phyloP scores from a whole-genome alignment of 208 protist genomes.

The Leishmania guyanensis region DNA sequence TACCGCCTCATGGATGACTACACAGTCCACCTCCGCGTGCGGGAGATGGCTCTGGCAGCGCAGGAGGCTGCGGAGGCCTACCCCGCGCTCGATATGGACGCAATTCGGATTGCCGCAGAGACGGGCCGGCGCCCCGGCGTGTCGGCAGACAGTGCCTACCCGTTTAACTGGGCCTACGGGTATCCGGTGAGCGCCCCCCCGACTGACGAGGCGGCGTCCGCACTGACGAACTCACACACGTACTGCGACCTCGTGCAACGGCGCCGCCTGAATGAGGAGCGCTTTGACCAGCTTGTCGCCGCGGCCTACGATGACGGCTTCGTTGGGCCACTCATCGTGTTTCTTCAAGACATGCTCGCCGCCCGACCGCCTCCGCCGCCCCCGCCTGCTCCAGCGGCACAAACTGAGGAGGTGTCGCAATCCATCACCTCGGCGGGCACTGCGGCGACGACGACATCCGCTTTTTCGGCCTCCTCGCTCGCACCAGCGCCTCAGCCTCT shows the following conservation, averaged over 20 bases:
- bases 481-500: neutral
- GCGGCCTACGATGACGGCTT: slow-evolving; percentile 65
- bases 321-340: slow-evolving; percentile 40
- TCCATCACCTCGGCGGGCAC: neutral
- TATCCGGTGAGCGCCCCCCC: slow-evolving; percentile 30
- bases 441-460: neutral
- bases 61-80: slow-evolving; percentile 29
- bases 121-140: slow-evolving; percentile 24
- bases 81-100: slow-evolving; percentile 23
- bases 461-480: neutral
- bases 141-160: slow-evolving; percentile 27
- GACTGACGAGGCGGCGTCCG: slow-evolving; percentile 15
- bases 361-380: slow-evolving; percentile 15
- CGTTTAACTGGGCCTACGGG: slow-evolving; percentile 36
- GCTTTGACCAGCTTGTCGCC: slow-evolving; percentile 49
- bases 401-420: neutral
- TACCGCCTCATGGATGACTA: slow-evolving; percentile 47
- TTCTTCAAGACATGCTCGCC: slow-evolving; percentile 38
- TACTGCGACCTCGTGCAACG: slow-evolving; percentile 29
- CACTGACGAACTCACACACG: neutral
- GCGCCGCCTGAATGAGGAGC: slow-evolving; percentile 24
- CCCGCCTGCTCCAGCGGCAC: neutral
- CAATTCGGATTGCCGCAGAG: slow-evolving; percentile 28
- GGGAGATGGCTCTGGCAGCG: slow-evolving; percentile 35
- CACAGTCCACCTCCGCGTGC: slow-evolving; percentile 39